Percentiles rank a stretch among this genome's conserved stretches.
Conservation (phyloP, 2,329 filamentous ascomycete species). For the Davidsoniella virescens region DNA sequence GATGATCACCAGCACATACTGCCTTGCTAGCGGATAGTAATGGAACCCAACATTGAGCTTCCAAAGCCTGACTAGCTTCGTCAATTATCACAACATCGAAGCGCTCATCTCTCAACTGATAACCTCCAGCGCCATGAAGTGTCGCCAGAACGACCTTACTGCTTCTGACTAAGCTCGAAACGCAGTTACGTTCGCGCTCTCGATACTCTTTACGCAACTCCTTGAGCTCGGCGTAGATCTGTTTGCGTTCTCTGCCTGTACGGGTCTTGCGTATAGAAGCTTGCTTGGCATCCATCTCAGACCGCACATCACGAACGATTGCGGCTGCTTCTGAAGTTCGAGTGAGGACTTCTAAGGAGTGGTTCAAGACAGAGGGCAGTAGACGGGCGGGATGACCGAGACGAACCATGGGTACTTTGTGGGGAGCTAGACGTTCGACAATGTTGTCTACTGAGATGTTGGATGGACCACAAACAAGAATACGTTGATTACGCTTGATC, state of each 20-base stretch:
- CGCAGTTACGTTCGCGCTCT: conserved; percentile 67
- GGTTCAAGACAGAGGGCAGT: conserved; percentile 70
- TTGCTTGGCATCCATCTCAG: conserved; percentile 87
- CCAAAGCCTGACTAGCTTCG: conserved; percentile 86
- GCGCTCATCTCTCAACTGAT: conserved; percentile 58
- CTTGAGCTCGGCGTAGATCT: conserved; percentile 72
- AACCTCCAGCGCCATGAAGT: conserved; percentile 77
- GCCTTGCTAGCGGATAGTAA: conserved; percentile 67
- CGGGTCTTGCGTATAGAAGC: conserved; percentile 75
- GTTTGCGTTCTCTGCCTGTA: conserved; percentile 60
- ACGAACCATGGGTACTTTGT: conserved; percentile 73
- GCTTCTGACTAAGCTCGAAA: conserved; percentile 53
- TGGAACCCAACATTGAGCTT: conserved; percentile 95
- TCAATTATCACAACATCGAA: conserved; percentile 96
- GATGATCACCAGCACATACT: conserved; percentile 81
- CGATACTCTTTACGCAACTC: conserved; percentile 78
- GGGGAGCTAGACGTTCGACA: conserved; percentile 72
- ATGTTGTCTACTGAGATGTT: conserved; percentile 99
- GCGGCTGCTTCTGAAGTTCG: conserved; percentile 77
- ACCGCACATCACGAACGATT: conserved; percentile 77
- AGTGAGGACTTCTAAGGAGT: conserved; percentile 82
- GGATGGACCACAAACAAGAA: conserved; percentile 89
- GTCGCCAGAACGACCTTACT: conserved; percentile 87
- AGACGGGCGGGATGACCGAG: conserved; percentile 86
- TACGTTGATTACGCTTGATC: conserved; percentile 51